phyloP scores from a whole-genome alignment of 306 rosid genomes.

The Ormosia semicastrata region DNA sequence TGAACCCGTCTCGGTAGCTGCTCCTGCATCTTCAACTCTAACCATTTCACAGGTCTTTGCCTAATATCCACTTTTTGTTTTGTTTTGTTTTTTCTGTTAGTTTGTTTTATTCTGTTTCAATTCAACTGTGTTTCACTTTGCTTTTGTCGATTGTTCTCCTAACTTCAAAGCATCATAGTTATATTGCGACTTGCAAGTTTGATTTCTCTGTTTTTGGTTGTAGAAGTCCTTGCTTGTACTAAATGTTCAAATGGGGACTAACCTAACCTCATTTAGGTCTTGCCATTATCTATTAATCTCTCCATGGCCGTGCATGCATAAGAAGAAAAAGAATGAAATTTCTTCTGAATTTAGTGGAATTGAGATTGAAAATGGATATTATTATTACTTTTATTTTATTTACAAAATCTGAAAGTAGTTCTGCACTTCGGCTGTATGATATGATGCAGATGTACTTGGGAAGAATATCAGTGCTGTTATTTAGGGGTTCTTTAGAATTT shows the following conservation, averaged over 20 bases:
- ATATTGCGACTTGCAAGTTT: not conserved
- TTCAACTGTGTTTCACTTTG: not conserved
- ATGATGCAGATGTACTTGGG: not conserved
- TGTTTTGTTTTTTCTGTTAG: not conserved
- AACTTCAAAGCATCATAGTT: not conserved
- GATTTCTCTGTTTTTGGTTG: not conserved
- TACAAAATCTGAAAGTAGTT: not conserved
- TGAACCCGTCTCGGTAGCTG: not conserved
- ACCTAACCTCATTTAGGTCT: not conserved
- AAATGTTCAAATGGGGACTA: not conserved
- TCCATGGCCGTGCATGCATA: not conserved
- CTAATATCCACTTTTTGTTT: not conserved
- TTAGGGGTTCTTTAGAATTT: constrained; percentile 8
- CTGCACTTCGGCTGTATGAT: constrained; percentile 2
- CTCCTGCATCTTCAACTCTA: constrained; percentile 10
- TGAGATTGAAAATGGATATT: not conserved
- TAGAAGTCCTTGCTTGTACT: not conserved
- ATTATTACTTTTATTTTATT: not conserved
- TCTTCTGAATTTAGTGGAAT: constrained; percentile 10
- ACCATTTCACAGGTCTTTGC: constrained; percentile 43
- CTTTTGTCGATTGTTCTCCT: not conserved
- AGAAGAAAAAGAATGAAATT: not conserved
- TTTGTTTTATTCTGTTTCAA: not conserved
- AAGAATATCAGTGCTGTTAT: not conserved
- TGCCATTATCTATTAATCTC: not conserved